These are phyloP conservation scores for Schrenkiella parvula DNA, from an alignment of 345 rosid species.

Conservation along the genomic window DNA sequence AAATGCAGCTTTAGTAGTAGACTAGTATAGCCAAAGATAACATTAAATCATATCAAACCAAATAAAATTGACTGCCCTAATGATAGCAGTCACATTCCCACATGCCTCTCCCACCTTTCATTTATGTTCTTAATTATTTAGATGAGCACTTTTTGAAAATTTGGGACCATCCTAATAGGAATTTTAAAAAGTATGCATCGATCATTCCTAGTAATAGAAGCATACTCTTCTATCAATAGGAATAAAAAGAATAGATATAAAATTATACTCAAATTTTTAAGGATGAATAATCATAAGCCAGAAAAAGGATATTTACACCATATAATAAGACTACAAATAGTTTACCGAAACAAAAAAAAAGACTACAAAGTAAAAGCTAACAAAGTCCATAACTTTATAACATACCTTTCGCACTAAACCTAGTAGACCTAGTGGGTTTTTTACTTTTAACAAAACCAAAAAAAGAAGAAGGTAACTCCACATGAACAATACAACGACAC, in stretches of 20 bases:
- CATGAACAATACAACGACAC: slow-evolving; percentile 16
- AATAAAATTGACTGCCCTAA: slow-evolving; percentile 4
- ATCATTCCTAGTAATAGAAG: neutral
- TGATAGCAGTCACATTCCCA: slow-evolving; percentile 25
- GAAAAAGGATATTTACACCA: slow-evolving; percentile 9
- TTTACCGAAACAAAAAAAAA: too few species aligned
- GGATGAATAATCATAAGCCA: neutral
- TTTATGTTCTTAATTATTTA: slow-evolving; percentile 4
- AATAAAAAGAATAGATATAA: neutral
- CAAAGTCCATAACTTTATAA: slow-evolving; percentile 21
- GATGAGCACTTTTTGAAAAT: neutral
- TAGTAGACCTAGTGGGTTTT: slow-evolving; percentile 19
- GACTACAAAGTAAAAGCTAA: slow-evolving; percentile 26
- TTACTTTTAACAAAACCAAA: slow-evolving; percentile 21
- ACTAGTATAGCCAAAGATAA: neutral
- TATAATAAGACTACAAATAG: neutral
- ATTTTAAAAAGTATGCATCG: neutral
- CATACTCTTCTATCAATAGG: neutral
- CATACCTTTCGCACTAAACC: slow-evolving; percentile 19
- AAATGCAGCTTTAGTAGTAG: neutral
- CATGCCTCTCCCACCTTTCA: slow-evolving; percentile 21
- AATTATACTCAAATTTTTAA: neutral
- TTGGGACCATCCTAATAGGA: slow-evolving; percentile 13
- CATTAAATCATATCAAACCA: slow-evolving; percentile 4
- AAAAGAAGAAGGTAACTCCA: slow-evolving; percentile 8